Evolutionary conservation across 495 filamentous ascomycete genomes (phyloP).

Genomic region (Aspergillus taichungensis): DNA sequence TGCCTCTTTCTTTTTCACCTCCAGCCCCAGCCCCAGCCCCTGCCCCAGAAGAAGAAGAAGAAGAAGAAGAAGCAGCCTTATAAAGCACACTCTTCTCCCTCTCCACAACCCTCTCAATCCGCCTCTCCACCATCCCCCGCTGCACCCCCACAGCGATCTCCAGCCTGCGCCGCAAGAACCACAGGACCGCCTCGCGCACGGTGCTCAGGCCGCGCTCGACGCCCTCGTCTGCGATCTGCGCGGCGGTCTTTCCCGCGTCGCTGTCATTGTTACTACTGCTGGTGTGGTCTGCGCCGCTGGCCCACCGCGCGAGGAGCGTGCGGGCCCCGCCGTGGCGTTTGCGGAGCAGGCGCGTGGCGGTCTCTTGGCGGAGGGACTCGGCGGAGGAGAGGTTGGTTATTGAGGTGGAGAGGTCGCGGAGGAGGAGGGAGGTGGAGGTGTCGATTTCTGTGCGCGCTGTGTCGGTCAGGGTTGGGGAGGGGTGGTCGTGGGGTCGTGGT

Average conservation of each 20-base stretch:
- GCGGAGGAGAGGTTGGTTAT: constrained; percentile 72
- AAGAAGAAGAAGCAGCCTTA: constrained; percentile 32
- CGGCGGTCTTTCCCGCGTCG: constrained; percentile 41
- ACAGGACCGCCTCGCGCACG: constrained; percentile 72
- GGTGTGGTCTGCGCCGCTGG: constrained; percentile 48
- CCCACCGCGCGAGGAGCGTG: constrained; percentile 52
- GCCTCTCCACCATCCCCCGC: constrained; percentile 81
- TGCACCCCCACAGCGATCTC: constrained; percentile 70
- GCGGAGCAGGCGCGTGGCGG: constrained; percentile 28
- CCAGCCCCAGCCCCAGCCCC: neutral
- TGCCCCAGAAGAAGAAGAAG: neutral
- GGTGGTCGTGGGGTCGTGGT: constrained; percentile 23
- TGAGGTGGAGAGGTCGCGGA: constrained; percentile 70
- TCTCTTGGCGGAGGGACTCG: constrained; percentile 71
- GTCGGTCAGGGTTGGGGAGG: constrained; percentile 45
- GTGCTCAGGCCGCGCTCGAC: constrained; percentile 45
- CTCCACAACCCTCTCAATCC: constrained; percentile 76
- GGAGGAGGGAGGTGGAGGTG: constrained; percentile 68
- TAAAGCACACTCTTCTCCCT: constrained; percentile 80
- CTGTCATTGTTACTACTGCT: neutral
- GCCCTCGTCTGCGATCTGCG: constrained; percentile 66
- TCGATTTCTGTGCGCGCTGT: constrained; percentile 73
- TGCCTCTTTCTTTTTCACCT: constrained; percentile 9
- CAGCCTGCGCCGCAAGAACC: constrained; percentile 66
- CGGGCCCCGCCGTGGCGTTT: constrained; percentile 2